phyloP scores from a whole-genome alignment of 306 rosid genomes.

The Albizia julibrissin region DNA sequence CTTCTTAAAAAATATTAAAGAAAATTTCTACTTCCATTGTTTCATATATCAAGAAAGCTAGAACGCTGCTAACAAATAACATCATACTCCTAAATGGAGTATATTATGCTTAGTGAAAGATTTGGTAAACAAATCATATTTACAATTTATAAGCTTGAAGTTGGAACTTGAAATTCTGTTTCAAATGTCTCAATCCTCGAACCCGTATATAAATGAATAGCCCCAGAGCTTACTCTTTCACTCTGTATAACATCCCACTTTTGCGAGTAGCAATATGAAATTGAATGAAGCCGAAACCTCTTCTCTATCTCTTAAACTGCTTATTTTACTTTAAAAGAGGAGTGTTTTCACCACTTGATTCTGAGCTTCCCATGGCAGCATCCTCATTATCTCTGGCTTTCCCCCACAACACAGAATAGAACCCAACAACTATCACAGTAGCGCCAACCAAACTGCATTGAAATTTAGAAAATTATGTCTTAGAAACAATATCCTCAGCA shows the following conservation, averaged over 20 bases:
- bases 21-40: background rate
- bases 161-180: background rate
- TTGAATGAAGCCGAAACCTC: conserved; percentile 1
- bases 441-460: conserved; percentile 87
- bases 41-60: background rate
- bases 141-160: background rate
- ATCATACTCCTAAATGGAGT: background rate
- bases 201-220: background rate
- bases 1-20: background rate
- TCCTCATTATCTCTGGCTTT: conserved; percentile 67
- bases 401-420: conserved; percentile 85
- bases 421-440: conserved; percentile 67
- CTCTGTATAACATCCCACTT: background rate
- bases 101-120: background rate
- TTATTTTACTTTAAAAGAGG: conserved; percentile 58
- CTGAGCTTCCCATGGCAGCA: conserved; percentile 34
- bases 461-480: conserved; percentile 9
- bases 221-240: conserved; percentile 18
- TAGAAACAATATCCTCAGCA: conserved; percentile 22
- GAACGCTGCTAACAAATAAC: too few relatives aligned
- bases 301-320: conserved; percentile 28
- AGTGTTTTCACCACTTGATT: conserved; percentile 41
- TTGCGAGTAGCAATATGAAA: background rate
- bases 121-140: background rate
- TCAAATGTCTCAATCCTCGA: background rate